A percentile compares a stretch with the other conserved stretches of the same genome.
These are phyloP conservation scores for Rutstroemia sp. DNA, from an alignment of 2,329 filamentous ascomycete genomes.

Conservation along the genomic window DNA sequence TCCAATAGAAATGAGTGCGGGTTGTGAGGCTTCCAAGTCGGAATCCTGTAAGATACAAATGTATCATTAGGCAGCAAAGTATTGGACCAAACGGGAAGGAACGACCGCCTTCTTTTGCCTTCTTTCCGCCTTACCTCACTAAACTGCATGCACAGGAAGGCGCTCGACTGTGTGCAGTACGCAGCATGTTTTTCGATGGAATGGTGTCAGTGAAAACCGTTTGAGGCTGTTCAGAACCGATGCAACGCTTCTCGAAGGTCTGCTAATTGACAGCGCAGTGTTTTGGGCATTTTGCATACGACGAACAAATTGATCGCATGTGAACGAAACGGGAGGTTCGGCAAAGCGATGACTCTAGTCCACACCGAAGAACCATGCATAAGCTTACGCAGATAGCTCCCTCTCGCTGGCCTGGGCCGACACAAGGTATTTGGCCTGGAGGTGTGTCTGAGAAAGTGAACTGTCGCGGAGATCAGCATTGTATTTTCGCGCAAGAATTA, in stretches of 20 bases:
- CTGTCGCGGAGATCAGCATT: too few relatives aligned
- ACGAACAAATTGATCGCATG: background rate
- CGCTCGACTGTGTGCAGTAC: background rate
- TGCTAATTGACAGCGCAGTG: background rate
- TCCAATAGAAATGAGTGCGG: background rate
- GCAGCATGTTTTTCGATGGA: background rate
- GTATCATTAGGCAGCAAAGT: slow-evolving; percentile 5
- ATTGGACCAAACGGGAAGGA: background rate
- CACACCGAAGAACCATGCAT: too few relatives aligned
- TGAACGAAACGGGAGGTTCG: background rate
- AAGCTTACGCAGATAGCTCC: too few relatives aligned
- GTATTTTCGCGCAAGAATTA: too few relatives aligned
- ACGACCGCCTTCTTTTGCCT: background rate
- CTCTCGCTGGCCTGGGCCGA: too few relatives aligned
- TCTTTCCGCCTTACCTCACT: background rate
- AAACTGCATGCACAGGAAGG: background rate
- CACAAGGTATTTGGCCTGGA: too few relatives aligned
- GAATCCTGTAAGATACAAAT: background rate
- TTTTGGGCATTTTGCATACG: background rate
- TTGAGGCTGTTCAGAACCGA: background rate
- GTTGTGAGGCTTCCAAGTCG: background rate
- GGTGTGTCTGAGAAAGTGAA: too few relatives aligned
- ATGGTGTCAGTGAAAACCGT: background rate
- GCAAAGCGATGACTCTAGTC: background rate
- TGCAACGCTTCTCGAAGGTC: background rate